These are phyloP conservation scores for Caryopteris hybrid DNA, from an alignment of 305 asterid genomes.

Conservation along the genomic window DNA sequence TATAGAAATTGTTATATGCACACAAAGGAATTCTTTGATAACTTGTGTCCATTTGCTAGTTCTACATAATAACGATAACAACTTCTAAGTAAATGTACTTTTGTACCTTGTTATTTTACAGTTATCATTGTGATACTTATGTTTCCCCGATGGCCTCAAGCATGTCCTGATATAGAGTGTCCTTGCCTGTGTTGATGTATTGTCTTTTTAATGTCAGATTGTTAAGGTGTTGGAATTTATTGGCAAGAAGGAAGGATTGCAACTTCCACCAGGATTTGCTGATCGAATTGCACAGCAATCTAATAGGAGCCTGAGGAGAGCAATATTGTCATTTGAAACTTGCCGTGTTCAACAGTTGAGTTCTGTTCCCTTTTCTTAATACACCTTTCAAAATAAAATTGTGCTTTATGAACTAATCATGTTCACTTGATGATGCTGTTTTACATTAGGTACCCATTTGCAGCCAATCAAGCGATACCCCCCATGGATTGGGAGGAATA, in stretches of 20 bases:
- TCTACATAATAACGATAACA: neutral
- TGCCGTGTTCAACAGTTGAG: constrained; percentile 95
- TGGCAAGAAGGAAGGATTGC: constrained; percentile 90
- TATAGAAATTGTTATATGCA: neutral
- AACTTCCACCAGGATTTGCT: constrained; percentile 75
- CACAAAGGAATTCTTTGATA: neutral
- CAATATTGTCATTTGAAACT: constrained; percentile 84
- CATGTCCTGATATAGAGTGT: constrained; percentile 4
- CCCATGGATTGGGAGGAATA: constrained; percentile 99
- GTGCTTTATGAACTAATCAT: neutral
- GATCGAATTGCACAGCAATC: constrained; percentile 79
- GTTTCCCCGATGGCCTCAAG: neutral
- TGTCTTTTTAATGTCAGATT: constrained; percentile 40
- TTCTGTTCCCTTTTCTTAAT: constrained; percentile 15
- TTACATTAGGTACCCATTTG: constrained; percentile 76
- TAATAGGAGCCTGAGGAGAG: constrained; percentile 88
- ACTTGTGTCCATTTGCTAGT: neutral
- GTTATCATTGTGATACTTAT: neutral
- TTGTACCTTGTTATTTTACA: neutral
- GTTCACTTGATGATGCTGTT: constrained; percentile 1
- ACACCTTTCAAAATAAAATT: neutral
- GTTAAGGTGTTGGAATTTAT: constrained; percentile 76
- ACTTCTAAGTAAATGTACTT: neutral
- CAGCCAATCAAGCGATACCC: constrained; percentile 67
- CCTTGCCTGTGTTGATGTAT: constrained; percentile 11